A percentile compares a stretch with the other conserved stretches of the same genome.
phyloP scores from a whole-genome alignment of 83 land plant genomes.

The Picea abies region DNA sequence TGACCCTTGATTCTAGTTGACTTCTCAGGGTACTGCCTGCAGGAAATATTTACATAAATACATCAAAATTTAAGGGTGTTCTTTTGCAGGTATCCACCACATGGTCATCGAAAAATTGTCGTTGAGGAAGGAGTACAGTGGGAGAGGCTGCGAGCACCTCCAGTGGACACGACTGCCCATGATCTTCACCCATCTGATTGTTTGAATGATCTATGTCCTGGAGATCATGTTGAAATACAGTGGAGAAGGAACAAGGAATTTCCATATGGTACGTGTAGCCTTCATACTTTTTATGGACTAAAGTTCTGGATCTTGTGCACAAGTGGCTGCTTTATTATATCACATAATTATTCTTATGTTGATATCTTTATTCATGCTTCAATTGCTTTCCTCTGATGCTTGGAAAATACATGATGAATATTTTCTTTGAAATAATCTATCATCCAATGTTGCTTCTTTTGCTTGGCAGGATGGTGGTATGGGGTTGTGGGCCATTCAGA shows the following conservation, averaged over 20 bases:
- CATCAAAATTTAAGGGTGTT: conserved; percentile 12
- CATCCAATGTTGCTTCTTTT: neutral
- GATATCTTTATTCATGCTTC: neutral
- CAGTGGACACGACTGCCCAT: conserved; percentile 78
- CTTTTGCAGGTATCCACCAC: conserved; percentile 87
- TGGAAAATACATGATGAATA: neutral
- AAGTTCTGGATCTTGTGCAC: neutral
- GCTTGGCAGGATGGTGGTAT: conserved; percentile 85
- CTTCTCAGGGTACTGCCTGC: neutral
- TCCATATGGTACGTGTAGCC: conserved; percentile 78
- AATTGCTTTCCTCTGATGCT: neutral
- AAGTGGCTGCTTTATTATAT: neutral
- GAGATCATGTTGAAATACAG: conserved; percentile 94
- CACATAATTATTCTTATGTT: no score
- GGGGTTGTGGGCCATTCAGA: conserved; percentile 83
- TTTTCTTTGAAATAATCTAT: neutral
- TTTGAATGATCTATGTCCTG: conserved; percentile 73
- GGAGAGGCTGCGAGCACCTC: conserved; percentile 88
- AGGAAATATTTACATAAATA: neutral
- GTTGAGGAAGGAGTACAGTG: conserved; percentile 77
- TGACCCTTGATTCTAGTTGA: neutral
- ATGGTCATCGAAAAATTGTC: conserved; percentile 75
- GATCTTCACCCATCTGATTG: conserved; percentile 86
- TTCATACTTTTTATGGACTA: neutral
- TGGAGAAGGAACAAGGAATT: conserved; percentile 97